A percentile compares a stretch with the other conserved stretches of the same genome.
These are phyloP conservation scores for Aspergillus sp. DNA, from an alignment of 2,329 filamentous ascomycete genomes.

Conservation along the genomic window DNA sequence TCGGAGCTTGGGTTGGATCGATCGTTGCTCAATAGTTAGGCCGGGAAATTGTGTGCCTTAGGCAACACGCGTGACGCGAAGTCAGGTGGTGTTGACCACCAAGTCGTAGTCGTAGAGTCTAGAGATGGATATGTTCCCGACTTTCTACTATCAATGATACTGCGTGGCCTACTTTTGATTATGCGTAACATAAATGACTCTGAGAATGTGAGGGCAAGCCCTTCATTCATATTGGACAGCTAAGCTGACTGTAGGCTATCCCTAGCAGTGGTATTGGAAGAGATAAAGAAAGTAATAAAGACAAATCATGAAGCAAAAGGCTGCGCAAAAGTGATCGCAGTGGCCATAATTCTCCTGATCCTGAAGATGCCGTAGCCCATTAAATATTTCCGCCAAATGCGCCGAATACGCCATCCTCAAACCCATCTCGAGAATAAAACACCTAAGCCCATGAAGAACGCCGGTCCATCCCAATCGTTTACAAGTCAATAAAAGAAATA, in stretches of 20 bases:
- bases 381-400: conserved; percentile 17
- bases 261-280: conserved; percentile 4
- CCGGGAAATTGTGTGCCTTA: conserved; percentile 25
- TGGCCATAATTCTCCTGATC: conserved; percentile 13
- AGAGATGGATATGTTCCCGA: background rate
- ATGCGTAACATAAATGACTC: background rate
- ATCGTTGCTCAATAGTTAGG: background rate
- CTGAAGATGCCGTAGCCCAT: conserved; percentile 23
- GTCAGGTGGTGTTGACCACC: conserved; percentile 25
- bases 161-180: background rate
- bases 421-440: conserved; percentile 15
- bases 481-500: conserved; percentile 17
- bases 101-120: background rate
- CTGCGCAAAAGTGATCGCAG: conserved; percentile 14
- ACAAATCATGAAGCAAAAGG: conserved; percentile 26
- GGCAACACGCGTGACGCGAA: conserved; percentile 32
- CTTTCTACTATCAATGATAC: no score
- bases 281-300: conserved; percentile 18
- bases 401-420: conserved; percentile 23
- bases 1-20: conserved; percentile 17
- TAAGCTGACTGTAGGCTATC: background rate
- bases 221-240: background rate
- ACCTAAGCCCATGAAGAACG: conserved; percentile 20
- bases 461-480: conserved; percentile 23
- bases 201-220: background rate